Base-by-base conservation (phyloP, 441 rosid species). In the Populus hybrid region DNA sequence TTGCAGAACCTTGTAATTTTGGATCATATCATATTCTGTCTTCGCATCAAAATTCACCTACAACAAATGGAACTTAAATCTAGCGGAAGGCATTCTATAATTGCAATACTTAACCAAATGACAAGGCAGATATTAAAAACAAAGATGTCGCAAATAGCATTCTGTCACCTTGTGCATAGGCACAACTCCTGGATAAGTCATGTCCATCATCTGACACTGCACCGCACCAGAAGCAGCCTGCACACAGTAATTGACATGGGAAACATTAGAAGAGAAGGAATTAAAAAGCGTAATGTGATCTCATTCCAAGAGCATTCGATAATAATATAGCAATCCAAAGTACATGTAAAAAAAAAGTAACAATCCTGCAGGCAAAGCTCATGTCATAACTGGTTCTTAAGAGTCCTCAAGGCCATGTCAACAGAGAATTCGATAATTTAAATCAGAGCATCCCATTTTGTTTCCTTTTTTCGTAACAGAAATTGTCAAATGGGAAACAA, bases 151-250 rank as follows among this genome's bases (percentile, higher is more conserved):
- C 31, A 29, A 29, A 3, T 29, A 29, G 31, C 31, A 29, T 29
- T 29, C 31, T 29, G 31, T 29, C 31, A 29, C 31, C 31, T 29
- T 29, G 31, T 29, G 31, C 31, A 29, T 3, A 29, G 31, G 31
- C 31, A 29, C 31, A 29, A 84, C 89, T 85, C 99, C 98, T 9
- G 99, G 98, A 83, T 88, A 90, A 28, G 96, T 92, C 95, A 93
- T 88, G 84, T 96, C 98, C 82, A 96, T 86, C 94, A 96, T 88
- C 82, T 96, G 99, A 81, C 99, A 96, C 77, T 94, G 99, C 74
- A 96, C 98, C 72, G 98, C 98, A 77, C 99, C 98, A 4, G 99
- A 94, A 76, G 99, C 98, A 86, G 94, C 98, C 98, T 96, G 76
- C 59, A 71, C 69, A 79, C 12, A 78, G 76, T 40, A 75, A 72